Evolutionary conservation across 164 flowering plant genomes (phyloP), one percentile per base, ranked within the genome.

Genomic region (Nymphaea colorata): DNA sequence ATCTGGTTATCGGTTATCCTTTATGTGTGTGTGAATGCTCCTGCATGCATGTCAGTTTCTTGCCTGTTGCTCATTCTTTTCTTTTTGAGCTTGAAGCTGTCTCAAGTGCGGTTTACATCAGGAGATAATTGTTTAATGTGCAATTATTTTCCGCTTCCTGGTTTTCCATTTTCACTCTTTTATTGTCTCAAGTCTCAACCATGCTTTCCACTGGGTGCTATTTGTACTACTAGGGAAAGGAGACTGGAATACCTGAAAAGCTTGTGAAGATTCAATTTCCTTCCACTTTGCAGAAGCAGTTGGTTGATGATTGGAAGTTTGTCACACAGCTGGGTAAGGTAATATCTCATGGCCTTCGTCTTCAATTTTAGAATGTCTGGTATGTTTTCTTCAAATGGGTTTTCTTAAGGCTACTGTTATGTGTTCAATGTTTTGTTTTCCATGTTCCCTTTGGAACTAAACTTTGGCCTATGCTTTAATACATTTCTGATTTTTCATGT

Each of bases 231-330:
- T 76, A 81, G 75, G 75, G 81, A 87, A 88, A 87, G 82, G 90
- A 83, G 72, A 83, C 79, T 63, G 68, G 61, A 17, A 67, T 87
- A n/a, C 64, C 73, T 8, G 92, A 86, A 59, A 91, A 84, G 78
- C 86, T 77, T 65, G 76, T 87, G 73, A 91, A 91, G 86, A 82
- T 94, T 62, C 96, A 85, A 75, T 85, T 94, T 70, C 97, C 99
- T 18, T 69, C 85, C n/a, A 76, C 83, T 36, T 69, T 94, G 42
- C 91, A 77, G 79, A 94, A 91, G 80, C 97, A 85, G 73, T 78
- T 94, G 42, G 85, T 90, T 76, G 95, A 90, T 80, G 99, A 94
- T 73, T 88, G 88, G 85, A 93, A 94, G 65, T 90, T 75, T 75
- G 80, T 94, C 64, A 83, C 81, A 67, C 91, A 85, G 75, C 87